phyloP scores from a whole-genome alignment of 2,329 filamentous ascomycete species.

The Neonectria ditissima region DNA sequence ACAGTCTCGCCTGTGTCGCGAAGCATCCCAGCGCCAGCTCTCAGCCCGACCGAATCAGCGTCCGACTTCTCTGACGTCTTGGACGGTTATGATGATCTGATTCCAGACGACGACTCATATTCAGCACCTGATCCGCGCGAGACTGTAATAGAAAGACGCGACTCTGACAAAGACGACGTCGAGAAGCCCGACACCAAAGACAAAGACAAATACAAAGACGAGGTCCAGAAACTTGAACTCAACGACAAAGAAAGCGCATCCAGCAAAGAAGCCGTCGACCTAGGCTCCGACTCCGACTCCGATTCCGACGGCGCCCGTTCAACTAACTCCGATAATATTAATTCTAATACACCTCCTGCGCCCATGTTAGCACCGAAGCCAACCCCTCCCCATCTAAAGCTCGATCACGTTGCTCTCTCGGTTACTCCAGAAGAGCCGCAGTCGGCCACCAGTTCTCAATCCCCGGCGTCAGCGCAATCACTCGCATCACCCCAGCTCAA shows the following conservation, averaged over 20 bases:
- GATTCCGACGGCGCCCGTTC: slow-evolving; percentile 45
- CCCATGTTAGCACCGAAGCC: slow-evolving; percentile 63
- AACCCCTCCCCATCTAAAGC: slow-evolving; percentile 64
- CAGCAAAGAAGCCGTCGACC: slow-evolving; percentile 16
- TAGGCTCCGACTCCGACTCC: slow-evolving; percentile 34
- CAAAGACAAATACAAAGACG: slow-evolving; percentile 30
- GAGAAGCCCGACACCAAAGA: slow-evolving; percentile 38
- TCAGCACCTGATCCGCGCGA: slow-evolving; percentile 43
- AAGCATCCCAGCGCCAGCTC: slow-evolving; percentile 55
- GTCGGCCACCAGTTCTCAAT: slow-evolving; percentile 40
- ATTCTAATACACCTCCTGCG: slow-evolving; percentile 55
- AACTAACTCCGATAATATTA: slow-evolving; percentile 50
- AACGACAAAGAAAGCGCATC: slow-evolving; percentile 37
- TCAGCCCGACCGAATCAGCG: slow-evolving; percentile 58
- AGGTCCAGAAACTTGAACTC: slow-evolving; percentile 32
- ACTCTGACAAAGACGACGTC: slow-evolving; percentile 43
- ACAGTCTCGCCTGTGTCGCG: slow-evolving; percentile 44
- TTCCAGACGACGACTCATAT: slow-evolving; percentile 50
- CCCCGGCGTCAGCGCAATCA: slow-evolving; percentile 45
- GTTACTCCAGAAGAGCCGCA: slow-evolving; percentile 42
- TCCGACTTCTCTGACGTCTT: slow-evolving; percentile 56
- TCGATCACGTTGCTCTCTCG: slow-evolving; percentile 56
- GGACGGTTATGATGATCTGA: slow-evolving; percentile 59
- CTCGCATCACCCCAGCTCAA: slow-evolving; percentile 57
- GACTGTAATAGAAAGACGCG: slow-evolving; percentile 41